Evolutionary conservation across 2,329 filamentous ascomycete species (phyloP), one percentile per base, ranked within the genome.

Genomic region (Cadophora sp.): DNA sequence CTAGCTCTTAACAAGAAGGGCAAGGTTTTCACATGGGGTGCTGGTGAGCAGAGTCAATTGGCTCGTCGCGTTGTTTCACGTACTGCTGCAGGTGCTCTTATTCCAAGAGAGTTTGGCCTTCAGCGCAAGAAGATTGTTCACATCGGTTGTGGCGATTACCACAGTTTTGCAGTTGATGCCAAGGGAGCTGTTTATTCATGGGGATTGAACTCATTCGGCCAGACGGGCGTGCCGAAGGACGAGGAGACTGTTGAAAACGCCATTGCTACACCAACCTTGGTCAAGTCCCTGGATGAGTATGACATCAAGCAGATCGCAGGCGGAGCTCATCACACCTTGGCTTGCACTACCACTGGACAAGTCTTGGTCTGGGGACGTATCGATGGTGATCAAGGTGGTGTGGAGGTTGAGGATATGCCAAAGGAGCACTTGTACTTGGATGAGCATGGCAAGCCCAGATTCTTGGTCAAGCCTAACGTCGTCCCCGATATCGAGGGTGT

Each of bases 161-260:
- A 97, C 81, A 91, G 89, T 73, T 95, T 97, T 73, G 91, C 90
- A 59, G 85, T 93, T 59, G 85, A 86, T 73, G 85, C 88, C 68
- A 85, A 89, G 33, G 89, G 89, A 47, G 84, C 86, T 36, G 90
- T 95, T 39, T 96, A 89, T 79, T 87, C 89, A 0, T 97, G 93
- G 93, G 93, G 94, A 27, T 82, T 95, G 36, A 97, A 97, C 84
- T 94, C 91, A 80, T 96, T 92, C 78, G 91, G 90, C 70, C 90
- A 97, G 81, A 92, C 91, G 18, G 93, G 91, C 43, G 84, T 90
- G 66, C 82, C 83, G 18, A 84, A 87, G 51, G 83, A 84, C 63
- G 88, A 86, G 16, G 90, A 89, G 39, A 86, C 90, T 66, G 87
- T 91, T 62, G 88, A 91, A 71, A 90, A 90, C 41, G 87, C 90